Evolutionary conservation across 768 basidiomycete genomes (phyloP).

Genomic region (Chalciporus pseudorubinellus): DNA sequence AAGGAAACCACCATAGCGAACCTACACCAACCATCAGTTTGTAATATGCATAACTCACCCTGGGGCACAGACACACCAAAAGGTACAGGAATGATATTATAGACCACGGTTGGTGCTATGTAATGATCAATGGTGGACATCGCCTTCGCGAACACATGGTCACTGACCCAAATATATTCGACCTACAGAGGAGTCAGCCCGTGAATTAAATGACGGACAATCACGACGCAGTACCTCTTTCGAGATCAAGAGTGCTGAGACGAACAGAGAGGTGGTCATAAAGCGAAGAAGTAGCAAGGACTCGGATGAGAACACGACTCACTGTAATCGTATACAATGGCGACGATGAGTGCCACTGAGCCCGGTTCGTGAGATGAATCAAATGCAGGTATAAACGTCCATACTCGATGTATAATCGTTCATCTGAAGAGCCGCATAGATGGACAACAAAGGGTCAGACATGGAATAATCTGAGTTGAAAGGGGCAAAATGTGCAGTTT

Average conservation of each 20-base stretch:
- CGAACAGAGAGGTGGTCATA: no score
- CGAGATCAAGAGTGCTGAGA: slow-evolving; percentile 1
- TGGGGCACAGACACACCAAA: not conserved
- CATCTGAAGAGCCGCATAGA: not conserved
- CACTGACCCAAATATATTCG: slow-evolving; percentile 7
- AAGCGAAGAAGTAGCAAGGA: not conserved
- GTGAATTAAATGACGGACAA: not conserved
- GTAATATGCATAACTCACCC: no score
- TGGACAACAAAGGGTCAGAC: not conserved
- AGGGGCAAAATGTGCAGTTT: no score
- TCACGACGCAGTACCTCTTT: no score
- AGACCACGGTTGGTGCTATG: slow-evolving; percentile 1
- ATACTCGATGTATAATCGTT: not conserved
- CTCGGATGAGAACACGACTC: not conserved
- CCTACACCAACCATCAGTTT: not conserved
- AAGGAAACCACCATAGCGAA: slow-evolving; percentile 3
- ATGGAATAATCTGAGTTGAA: not conserved
- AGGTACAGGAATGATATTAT: not conserved
- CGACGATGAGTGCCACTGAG: not conserved
- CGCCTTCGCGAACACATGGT: not conserved
- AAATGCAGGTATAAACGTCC: not conserved
- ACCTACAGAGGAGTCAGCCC: not conserved
- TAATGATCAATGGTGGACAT: not conserved
- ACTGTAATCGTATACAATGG: slow-evolving; percentile 6
- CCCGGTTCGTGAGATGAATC: not conserved